Evolutionary conservation across 164 flowering plant species (phyloP), one percentile per base, ranked within the genome.

Genomic region (Chimonanthus salicifolius): DNA sequence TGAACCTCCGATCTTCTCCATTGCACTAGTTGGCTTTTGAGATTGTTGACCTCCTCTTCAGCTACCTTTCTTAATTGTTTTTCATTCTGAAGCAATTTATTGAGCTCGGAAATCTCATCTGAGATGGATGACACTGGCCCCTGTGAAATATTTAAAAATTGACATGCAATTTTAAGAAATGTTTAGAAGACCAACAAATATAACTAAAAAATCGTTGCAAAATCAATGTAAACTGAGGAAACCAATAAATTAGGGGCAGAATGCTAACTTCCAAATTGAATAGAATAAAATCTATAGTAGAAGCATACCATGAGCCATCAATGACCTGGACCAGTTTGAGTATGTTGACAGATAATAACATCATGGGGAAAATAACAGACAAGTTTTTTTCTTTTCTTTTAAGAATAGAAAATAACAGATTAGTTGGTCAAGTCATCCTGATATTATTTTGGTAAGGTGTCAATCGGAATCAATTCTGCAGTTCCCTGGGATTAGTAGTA

Each of bases 1-100:
- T 73, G 74, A 80, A 96, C 98, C 97, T 94, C 97, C 5, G 89
- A 81, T 68, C 75, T 87, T 84, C 83, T 90, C 82, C 78, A 85
- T 73, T 89, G 88, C 48, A 67, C 78, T 62, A 90, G 65, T 82
- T 90, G 94, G 78, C 78, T 81, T 81, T 78, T 86, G 68, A 94
- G 91, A 80, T 74, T 84, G 54, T 74, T 80, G 16, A 84, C 74
- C 83, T 96, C 97, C 68, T 88, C 91, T 83, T 90, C 97, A 49
- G 94, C 94, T 78, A 87, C 88, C 72, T 86, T 85, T 71, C 91
- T 86, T n/a, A 81, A 62, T 70, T 74, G 71, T 62, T 70, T 82
- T 84, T 92, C 99, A 75, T 82, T 86, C 72, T 88, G 82, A 66
- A 95, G 92, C 78, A 85, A 64, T 67, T 83, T 78, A 77, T 83